Evolutionary conservation across 169 alveolate genomes (phyloP), one percentile per base, ranked within the genome.

Genomic region (Cryptosporidium sp.): DNA sequence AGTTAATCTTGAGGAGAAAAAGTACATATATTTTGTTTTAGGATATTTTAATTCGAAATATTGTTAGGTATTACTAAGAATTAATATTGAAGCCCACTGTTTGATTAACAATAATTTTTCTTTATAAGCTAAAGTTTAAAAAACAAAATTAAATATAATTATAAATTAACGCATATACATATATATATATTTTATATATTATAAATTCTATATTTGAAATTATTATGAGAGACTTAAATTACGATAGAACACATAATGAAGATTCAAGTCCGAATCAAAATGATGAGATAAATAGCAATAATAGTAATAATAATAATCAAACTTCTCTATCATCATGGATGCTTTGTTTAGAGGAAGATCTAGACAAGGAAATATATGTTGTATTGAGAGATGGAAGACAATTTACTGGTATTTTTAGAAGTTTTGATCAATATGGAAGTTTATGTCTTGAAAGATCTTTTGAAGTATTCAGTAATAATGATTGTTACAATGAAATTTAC

Each of bases 391-490:
- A 80, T 45, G 75, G 89, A 29, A 80, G 89, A 29, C 89, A 80
- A 33, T 80, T 80, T 48, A 80, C 73, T 10, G 89, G 89, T 10
- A 80, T 80, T 31, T 80, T 80, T 33, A 60, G 89, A 62, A 80
- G 89, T 48, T 80, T 80, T 80, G 89, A 80, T 65, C 89, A 80
- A 44, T 80, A 80, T 62, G 89, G 89, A 6, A 80, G 89, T 23
- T 62, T 80, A 29, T 80, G 89, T 26, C 51, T 80, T 6, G 89
- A 80, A 31, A 65, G 29, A 39, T 60, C 75, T 21, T 80, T 60
- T 67, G 89, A 80, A 65, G 56, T 80, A 8, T 29, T 62, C 45
- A 80, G 89, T 48, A 44, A 9, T 29, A 16, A 65, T 7, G 42
- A 80, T 9, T 29, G 26, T 37, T 80, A 80, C 48, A 80, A 60